Base-by-base conservation (phyloP, 2,329 filamentous ascomycete species). In the Cercospora nicotianae region DNA sequence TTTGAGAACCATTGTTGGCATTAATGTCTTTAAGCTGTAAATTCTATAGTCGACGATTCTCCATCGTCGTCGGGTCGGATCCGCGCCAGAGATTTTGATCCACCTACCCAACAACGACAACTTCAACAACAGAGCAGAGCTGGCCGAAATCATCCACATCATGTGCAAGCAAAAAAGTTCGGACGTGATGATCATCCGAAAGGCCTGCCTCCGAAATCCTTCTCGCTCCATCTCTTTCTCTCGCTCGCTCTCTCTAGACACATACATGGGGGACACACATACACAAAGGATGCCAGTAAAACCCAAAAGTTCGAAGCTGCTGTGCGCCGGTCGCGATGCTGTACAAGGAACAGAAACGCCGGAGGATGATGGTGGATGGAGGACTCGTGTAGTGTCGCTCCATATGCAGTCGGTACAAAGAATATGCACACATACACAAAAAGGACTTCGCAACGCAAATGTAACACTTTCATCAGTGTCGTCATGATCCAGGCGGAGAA, bases 401-500 rank as follows among this genome's bases (percentile, higher is more conserved):
- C 62, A 64, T 64, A 64, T 64, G 62, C 51, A 42, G n/a, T 64
- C 51, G 62, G 33, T 59, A 64, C 33, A 42, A 42, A 39, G 20
- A 55, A 59, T 48, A 59, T 64, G 62, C 62, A 64, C 62, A 64
- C 30, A 18, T 1, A 36, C n/a, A 23, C 26, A 28, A 18, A 64
- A 59, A 51, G 13, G 20, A 42, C 28, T 13, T 18, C 8, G 62
- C 62, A 42, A 33, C 48, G 48, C 48, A 30, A 28, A 28, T n/a
- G 16, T 3, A 28, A 55, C 48, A 55, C 48, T n/a, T 42, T 55
- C 48, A 20, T 45, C 20, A 59, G 13, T 64, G 48, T 59, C 53
- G 48, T 59, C 53, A 64, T 58, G 62, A 64, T 20, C 45, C 68
- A n/a, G 68, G 67, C 13, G 72, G 79, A 16, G 80, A 80, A 60